Base-by-base conservation (phyloP, 164 flowering plant genomes). In the Litsea cubeba region DNA sequence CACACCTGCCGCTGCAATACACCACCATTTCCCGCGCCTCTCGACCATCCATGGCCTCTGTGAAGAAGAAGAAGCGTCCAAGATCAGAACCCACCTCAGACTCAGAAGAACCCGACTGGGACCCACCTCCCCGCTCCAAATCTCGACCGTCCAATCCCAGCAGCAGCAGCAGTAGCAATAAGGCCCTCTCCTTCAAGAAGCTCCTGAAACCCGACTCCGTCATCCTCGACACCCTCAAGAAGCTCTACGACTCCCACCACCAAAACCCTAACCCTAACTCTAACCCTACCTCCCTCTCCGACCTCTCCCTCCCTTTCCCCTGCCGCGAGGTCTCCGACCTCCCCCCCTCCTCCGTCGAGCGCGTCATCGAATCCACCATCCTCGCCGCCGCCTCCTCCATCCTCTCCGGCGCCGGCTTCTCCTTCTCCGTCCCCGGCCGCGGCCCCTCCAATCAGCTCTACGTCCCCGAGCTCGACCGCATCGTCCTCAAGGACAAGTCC, bases 401-500 rank as follows among this genome's bases (percentile, higher is more conserved):
- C 79, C 90, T 95, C 79, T 22, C 88, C 78, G 96, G 92, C 62
- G 3, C 79, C 24, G 99, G 99, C 57, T 93, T 93, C 88, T 76
- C 95, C 75, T 88, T 88, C 88, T 76, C 79, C 76, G 86, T 93
- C 69, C 99, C 99, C 49, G 83, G 97, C 23, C 97, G 99, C 49
- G 74, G 91, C 82, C 76, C 88, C 78, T 76, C 95, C 32, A 95
- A 93, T 84, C 99, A 95, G 79, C 88, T 95, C 70, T 95, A 92
- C 84, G 91, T 95, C 46, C 98, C 99, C 25, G 95, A 95, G 79
- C 95, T 95, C 66, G 98, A 95, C 72, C 94, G 99, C 24, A 93
- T 95, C 65, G 99, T 95, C 32, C 83, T 95, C 51, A 91, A 90
- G 70, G 94, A 91, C 76, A 95, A 95, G 70, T 76, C 89, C 65